phyloP scores from a whole-genome alignment of 2,329 filamentous ascomycete species.

The Pseudocercospora eumusae region DNA sequence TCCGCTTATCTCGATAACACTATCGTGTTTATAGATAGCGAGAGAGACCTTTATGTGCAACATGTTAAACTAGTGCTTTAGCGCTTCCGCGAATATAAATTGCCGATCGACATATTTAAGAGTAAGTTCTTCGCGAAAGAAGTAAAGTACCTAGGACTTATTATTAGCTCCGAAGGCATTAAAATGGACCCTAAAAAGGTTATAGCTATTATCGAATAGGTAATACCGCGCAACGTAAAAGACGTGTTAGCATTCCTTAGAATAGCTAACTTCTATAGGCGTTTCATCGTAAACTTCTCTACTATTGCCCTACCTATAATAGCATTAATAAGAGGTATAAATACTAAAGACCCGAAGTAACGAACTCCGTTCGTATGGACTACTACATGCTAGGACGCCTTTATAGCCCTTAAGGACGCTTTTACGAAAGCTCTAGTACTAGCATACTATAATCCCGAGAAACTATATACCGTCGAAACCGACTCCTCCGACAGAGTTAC shows the following conservation, averaged over 20 bases:
- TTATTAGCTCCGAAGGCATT: neutral
- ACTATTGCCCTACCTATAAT: neutral
- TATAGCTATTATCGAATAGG: neutral
- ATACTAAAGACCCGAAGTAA: neutral
- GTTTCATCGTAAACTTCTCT: neutral
- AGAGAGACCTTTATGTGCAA: neutral
- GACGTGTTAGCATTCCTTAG: conserved; percentile 7
- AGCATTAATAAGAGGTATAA: neutral
- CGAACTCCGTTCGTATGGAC: neutral
- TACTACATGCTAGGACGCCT: neutral
- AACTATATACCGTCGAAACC: neutral
- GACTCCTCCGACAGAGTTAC: conserved; percentile 7
- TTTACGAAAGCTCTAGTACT: conserved; percentile 5
- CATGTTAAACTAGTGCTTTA: neutral
- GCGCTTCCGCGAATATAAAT: neutral
- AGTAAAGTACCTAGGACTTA: neutral
- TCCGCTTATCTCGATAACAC: neutral
- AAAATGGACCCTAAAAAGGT: neutral
- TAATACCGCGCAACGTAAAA: neutral
- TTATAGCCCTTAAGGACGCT: neutral
- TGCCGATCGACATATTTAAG: neutral
- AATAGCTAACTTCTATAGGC: conserved; percentile 8
- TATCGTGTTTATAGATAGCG: neutral
- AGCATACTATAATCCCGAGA: neutral
- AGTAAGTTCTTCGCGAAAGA: neutral